A percentile compares a stretch with the other conserved stretches of the same genome.
These are phyloP conservation scores for Lyophyllum atratum DNA, from an alignment of 768 basidiomycete genomes.

Conservation along the genomic window DNA sequence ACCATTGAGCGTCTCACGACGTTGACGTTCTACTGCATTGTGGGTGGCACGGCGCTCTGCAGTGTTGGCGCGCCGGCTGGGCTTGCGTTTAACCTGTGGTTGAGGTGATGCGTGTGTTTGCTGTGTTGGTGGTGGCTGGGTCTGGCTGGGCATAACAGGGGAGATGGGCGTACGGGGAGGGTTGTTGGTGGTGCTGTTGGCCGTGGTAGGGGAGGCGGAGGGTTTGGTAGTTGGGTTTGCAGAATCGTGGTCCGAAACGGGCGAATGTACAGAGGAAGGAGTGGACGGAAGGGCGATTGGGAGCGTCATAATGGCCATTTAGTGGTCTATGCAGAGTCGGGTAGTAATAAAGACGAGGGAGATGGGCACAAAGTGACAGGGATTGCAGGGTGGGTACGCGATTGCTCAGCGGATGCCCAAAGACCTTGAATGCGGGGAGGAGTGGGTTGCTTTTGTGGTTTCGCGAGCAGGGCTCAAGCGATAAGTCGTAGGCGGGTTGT, in stretches of 20 bases:
- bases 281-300: constrained; percentile 23
- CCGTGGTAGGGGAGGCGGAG: constrained; percentile 32
- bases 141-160: constrained; percentile 29
- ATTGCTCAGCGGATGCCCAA: constrained; percentile 46
- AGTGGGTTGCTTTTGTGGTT: constrained; percentile 14
- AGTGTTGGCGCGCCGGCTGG: constrained; percentile 89
- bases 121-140: constrained; percentile 8
- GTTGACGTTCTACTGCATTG: constrained; percentile 94
- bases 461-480: constrained; percentile 80
- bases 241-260: constrained; percentile 32
- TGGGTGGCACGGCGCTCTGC: constrained; percentile 96
- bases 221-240: constrained; percentile 31
- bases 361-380: constrained; percentile 9
- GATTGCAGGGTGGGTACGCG: constrained; percentile 34
- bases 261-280: constrained; percentile 28
- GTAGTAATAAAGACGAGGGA: constrained; percentile 9
- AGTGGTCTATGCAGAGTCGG: constrained; percentile 10
- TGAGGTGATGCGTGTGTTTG: constrained; percentile 15
- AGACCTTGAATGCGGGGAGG: constrained; percentile 16
- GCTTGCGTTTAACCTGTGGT: constrained; percentile 67
- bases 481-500: constrained; percentile 40
- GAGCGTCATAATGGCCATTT: constrained; percentile 43
- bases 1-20: constrained; percentile 90
- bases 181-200: constrained; percentile 34
- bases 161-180: constrained; percentile 50